Conservation (phyloP, 2,329 filamentous ascomycete genomes). For the Ascochyta koolunga region DNA sequence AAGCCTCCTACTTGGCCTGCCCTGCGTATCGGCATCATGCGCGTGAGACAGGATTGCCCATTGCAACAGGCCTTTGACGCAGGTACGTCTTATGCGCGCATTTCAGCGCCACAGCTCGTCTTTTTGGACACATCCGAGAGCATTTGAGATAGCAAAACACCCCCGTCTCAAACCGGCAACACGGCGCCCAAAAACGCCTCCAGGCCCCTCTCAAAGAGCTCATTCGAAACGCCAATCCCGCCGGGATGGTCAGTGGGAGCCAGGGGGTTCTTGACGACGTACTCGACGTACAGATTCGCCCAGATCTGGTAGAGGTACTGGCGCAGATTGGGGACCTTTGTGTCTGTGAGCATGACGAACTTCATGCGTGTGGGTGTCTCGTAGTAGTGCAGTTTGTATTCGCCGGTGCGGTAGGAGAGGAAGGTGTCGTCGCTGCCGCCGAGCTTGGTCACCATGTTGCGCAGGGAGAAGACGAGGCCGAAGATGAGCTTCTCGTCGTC, state of each 20-base stretch:
- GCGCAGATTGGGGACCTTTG: conserved; percentile 84
- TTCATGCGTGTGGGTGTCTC: conserved; percentile 96
- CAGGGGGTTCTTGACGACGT: conserved; percentile 71
- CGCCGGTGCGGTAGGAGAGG: conserved; percentile 87
- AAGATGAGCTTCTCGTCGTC: conserved; percentile 98
- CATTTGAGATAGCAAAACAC: too few species aligned
- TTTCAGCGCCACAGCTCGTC: too few species aligned
- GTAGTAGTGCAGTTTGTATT: conserved; percentile 99
- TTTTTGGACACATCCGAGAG: too few species aligned
- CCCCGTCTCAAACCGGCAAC: conserved; percentile 37
- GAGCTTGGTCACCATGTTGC: conserved; percentile 95
- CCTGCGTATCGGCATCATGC: too few species aligned
- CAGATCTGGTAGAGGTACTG: conserved; percentile 98
- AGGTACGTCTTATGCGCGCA: too few species aligned
- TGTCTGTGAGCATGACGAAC: conserved; percentile 95
- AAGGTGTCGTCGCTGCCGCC: conserved; percentile 92
- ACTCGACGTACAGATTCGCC: conserved; percentile 97
- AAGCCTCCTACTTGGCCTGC: not conserved
- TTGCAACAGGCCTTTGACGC: too few species aligned
- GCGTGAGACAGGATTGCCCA: too few species aligned
- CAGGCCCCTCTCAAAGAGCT: conserved; percentile 69
- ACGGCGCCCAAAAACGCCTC: conserved; percentile 73
- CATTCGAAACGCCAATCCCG: conserved; percentile 67
- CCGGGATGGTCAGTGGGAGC: conserved; percentile 66
- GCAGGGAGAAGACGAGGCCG: conserved; percentile 92